Base-by-base conservation (phyloP, 768 basidiomycete species). In the Serendipita sp. region DNA sequence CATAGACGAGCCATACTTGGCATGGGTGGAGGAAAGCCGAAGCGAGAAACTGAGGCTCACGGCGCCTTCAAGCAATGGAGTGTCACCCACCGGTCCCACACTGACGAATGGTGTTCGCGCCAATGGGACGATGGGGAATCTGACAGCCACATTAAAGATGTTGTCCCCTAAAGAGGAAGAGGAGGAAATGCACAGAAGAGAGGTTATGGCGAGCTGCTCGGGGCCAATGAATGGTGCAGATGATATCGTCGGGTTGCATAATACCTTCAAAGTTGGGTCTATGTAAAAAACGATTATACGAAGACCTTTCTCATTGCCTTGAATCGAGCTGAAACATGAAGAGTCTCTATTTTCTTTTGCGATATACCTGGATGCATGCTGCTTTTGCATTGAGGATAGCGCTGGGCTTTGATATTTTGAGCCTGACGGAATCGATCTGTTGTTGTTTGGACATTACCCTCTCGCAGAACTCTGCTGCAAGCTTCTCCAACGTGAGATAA, bases 1-100 rank as follows among this genome's bases (percentile, higher is more conserved):
- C 16, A 87, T 99, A 26, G 84, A 89, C 67, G 86, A 90, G 66
- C 78, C 70, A 48, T 98, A 99, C 74, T 76, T 99, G 53, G 71
- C 75, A 41, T 76, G 82, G 64, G 69, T 99, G 42, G 90, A 97
- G 72, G 76, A 74, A 41, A 69, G 90, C 62, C 81, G 96, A 20
- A 85, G 86, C 41, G 95, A 98, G 69, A 88, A 89, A 68, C 80
- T 81, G 28, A 86, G 91, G 71, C 73, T 74, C 24, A 67, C 71
- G n/a, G 72, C 69, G 38, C 43, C 71, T 3, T 72, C 26, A 68
- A 68, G 26, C 51, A 71, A n/a, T 76, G 38, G 5, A 1, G 14
- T 14, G 7, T 75, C 50, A 73, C 71, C 20, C 76, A 76, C 60
- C 70, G 69, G 26, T 74, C 70, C 16, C 71, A 70, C 22, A 74